phyloP scores from a whole-genome alignment of 345 rosid genomes.

The Euphorbia pulcherrima region DNA sequence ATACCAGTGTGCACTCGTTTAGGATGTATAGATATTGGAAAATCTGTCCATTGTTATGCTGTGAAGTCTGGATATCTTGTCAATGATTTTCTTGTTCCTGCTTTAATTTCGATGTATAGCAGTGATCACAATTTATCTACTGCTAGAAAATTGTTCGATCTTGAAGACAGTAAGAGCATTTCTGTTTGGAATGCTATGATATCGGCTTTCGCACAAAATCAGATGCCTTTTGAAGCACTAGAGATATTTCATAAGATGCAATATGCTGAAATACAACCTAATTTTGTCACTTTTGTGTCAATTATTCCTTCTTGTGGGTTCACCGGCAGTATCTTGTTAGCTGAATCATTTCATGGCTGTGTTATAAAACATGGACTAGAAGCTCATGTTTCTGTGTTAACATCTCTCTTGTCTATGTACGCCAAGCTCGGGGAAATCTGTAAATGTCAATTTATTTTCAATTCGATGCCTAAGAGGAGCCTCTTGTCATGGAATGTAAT shows the following conservation, averaged over 20 bases:
- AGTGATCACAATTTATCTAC: slow-evolving; percentile 26
- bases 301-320: slow-evolving; percentile 36
- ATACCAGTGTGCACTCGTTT: slow-evolving; percentile 20
- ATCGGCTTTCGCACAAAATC: slow-evolving; percentile 30
- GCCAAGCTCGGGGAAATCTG: slow-evolving; percentile 19
- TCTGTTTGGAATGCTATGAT: slow-evolving; percentile 47
- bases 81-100: slow-evolving; percentile 33
- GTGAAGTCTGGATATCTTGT: slow-evolving; percentile 17
- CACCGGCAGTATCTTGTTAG: slow-evolving; percentile 11
- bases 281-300: slow-evolving; percentile 40
- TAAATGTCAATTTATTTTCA: slow-evolving; percentile 16
- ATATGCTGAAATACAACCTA: slow-evolving; percentile 25
- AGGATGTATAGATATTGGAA: slow-evolving; percentile 21
- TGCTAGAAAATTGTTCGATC: slow-evolving; percentile 35
- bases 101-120: slow-evolving; percentile 48
- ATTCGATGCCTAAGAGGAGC: slow-evolving; percentile 8
- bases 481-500: slow-evolving; percentile 27
- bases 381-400: slow-evolving; percentile 26
- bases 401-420: slow-evolving; percentile 24
- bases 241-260: slow-evolving; percentile 36
- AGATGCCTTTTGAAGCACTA: slow-evolving; percentile 36
- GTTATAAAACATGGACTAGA: slow-evolving; percentile 37
- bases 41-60: slow-evolving; percentile 24
- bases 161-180: slow-evolving; percentile 25
- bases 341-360: slow-evolving; percentile 42